Conservation (phyloP, 2,329 filamentous ascomycete genomes). For the Triangularia setosa region DNA sequence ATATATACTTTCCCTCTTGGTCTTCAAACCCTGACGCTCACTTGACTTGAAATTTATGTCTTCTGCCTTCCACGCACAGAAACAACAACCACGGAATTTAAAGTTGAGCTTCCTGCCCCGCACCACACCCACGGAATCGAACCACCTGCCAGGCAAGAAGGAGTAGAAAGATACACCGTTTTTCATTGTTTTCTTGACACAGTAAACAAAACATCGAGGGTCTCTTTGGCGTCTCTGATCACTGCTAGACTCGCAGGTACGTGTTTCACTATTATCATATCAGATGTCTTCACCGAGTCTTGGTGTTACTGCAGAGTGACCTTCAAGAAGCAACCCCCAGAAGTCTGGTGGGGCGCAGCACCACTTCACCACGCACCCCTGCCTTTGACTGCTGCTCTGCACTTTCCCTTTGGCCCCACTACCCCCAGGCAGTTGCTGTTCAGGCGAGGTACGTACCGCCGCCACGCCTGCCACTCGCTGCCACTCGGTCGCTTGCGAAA, state of each 20-base stretch:
- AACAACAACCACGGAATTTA: not conserved
- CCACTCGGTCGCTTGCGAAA: slow-evolving; percentile 34
- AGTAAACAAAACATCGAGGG: not conserved
- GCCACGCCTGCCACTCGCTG: slow-evolving; percentile 33
- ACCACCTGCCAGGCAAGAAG: not conserved
- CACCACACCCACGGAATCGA: not conserved
- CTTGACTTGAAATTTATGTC: not conserved
- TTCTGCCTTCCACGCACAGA: not conserved
- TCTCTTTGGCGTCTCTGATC: too few species aligned
- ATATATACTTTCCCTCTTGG: not conserved
- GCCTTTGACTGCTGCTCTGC: slow-evolving; percentile 6
- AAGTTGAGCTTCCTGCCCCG: not conserved
- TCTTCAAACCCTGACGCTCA: not conserved
- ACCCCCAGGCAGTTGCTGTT: slow-evolving; percentile 12
- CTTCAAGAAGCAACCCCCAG: not conserved
- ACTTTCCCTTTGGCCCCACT: slow-evolving; percentile 17
- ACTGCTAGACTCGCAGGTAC: not conserved
- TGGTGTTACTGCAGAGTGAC: not conserved
- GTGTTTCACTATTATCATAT: not conserved
- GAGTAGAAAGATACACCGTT: not conserved
- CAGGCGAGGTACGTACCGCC: slow-evolving; percentile 26
- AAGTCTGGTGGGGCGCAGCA: not conserved
- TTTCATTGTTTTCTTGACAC: not conserved
- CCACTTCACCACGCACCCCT: not conserved
- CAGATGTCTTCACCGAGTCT: not conserved